Percentiles rank a stretch among this genome's conserved stretches.
Conservation (phyloP, 2,329 filamentous ascomycete species). For the Akanthomyces lecanii region DNA sequence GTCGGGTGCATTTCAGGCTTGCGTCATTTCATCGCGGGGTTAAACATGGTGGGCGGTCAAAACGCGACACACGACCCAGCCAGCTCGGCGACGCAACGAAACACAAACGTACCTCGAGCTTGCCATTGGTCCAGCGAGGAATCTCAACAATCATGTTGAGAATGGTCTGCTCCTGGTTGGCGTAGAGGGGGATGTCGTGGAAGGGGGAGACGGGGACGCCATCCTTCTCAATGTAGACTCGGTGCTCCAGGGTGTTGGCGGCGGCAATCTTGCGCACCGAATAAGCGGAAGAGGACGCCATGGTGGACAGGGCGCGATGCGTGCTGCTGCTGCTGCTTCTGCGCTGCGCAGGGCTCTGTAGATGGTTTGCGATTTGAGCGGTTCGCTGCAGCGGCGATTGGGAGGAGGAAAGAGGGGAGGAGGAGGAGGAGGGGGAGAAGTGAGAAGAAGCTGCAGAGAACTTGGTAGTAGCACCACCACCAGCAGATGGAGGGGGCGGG, state of each 20-base stretch:
- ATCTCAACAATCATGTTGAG: constrained; percentile 99
- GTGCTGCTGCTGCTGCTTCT: constrained; percentile 1
- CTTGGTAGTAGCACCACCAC: constrained; percentile 4
- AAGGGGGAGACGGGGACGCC: constrained; percentile 90
- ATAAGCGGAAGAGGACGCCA: constrained; percentile 64
- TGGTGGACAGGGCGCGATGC: constrained; percentile 30
- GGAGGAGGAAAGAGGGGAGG: constrained; percentile 24
- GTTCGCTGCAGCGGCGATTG: constrained; percentile 49
- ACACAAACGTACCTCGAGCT: constrained; percentile 77
- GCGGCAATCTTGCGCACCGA: constrained; percentile 80
- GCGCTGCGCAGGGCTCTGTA: constrained; percentile 36
- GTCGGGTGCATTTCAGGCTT: not conserved
- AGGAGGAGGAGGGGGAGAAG: constrained; percentile 24
- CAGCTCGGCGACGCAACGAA: not conserved
- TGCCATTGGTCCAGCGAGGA: constrained; percentile 98
- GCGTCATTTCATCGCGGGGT: constrained; percentile 15
- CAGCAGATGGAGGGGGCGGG: constrained; percentile 36
- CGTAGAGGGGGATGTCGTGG: constrained; percentile 97
- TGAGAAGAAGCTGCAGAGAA: constrained; percentile 22
- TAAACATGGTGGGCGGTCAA: not conserved
- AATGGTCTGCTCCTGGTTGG: constrained; percentile 91
- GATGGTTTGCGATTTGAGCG: constrained; percentile 52
- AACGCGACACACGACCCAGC: constrained; percentile 9
- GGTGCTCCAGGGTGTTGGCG: constrained; percentile 92
- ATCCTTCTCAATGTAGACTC: constrained; percentile 97